Conservation (phyloP, 2,329 filamentous ascomycete species). For the Scortechinia acanthostroma region DNA sequence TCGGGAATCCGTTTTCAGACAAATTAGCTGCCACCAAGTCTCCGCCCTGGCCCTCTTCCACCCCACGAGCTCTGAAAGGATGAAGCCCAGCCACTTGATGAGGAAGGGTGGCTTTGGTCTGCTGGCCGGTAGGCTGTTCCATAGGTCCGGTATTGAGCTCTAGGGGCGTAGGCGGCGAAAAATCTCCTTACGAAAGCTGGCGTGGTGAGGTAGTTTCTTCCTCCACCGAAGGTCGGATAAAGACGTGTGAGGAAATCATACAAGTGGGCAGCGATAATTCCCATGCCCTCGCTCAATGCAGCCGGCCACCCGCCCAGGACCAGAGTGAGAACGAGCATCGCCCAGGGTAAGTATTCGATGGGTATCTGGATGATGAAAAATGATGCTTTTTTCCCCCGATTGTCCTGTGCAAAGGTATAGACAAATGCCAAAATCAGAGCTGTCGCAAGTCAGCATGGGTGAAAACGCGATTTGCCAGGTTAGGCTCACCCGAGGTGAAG, state of each 20-base stretch:
- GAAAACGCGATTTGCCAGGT: background rate
- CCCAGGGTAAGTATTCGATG: constrained; percentile 50
- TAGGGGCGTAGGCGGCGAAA: constrained; percentile 28
- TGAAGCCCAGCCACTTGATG: background rate
- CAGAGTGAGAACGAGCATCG: constrained; percentile 47
- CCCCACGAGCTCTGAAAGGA: constrained; percentile 1
- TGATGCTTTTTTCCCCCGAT: background rate
- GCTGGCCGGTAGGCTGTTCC: background rate
- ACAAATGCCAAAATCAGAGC: background rate
- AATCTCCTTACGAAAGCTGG: constrained; percentile 44
- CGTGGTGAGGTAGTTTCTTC: constrained; percentile 47
- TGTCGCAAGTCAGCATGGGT: background rate
- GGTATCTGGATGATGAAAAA: background rate
- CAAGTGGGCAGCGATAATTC: constrained; percentile 54
- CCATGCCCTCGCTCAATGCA: constrained; percentile 27
- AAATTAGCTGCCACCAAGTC: background rate
- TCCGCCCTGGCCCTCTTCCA: background rate
- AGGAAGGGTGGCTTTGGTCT: background rate
- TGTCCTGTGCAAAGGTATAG: background rate
- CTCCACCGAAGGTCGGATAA: constrained; percentile 59
- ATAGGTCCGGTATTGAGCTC: background rate
- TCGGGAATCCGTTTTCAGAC: no score
- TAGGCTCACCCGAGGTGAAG: constrained; percentile 24
- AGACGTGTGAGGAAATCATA: constrained; percentile 63
- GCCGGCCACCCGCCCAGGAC: constrained; percentile 37